Evolutionary conservation across 306 rosid species (phyloP), one percentile per base, ranked within the genome.

Genomic region (Myrica gale): DNA sequence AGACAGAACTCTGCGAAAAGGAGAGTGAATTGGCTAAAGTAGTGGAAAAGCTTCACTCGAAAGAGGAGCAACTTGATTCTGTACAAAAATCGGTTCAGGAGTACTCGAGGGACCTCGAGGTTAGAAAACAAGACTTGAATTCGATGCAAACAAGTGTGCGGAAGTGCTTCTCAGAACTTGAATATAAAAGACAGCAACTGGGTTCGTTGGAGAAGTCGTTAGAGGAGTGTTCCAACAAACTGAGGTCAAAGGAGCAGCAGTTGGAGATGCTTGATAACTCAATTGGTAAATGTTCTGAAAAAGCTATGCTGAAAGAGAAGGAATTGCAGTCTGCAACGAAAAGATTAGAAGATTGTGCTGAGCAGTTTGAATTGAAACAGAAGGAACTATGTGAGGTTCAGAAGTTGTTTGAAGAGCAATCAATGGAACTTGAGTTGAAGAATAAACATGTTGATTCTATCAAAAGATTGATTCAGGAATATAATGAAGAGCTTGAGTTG

Each of bases 401-500:
- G 44, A 58, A 16, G 5, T 47, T 78, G 74, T 23, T 81, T 15
- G 60, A 47, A 15, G 79, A 79, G 77, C 62, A 71, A 4, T 52
- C 54, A 2, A 1, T 44, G 1, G 88, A 86, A 72, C 43, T 68
- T 44, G 76, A 13, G 0, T 70, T 37, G 50, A 69, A 69, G 39
- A 20, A 67, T 77, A 66, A 42, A 42, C 44, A 70, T 1, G 44
- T 78, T 7, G 67, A 47, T 23, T 76, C 82, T 13, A 21, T 82
- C 10, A 57, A 56, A 15, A 16, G 32, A 3, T 75, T 66, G 78
- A 74, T 86, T 68, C 77, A 76, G 51, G 84, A 84, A 16, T 62
- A 77, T 19, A 51, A 51, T 39, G 75, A 80, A 61, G 92, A 84
- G 71, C 85, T 86, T 42, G 78, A 55, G 50, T 10, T 9, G 65